Evolutionary conservation across 495 filamentous ascomycete species (phyloP), one percentile per base, ranked within the genome.

Genomic region (Aspergillus indologenus): DNA sequence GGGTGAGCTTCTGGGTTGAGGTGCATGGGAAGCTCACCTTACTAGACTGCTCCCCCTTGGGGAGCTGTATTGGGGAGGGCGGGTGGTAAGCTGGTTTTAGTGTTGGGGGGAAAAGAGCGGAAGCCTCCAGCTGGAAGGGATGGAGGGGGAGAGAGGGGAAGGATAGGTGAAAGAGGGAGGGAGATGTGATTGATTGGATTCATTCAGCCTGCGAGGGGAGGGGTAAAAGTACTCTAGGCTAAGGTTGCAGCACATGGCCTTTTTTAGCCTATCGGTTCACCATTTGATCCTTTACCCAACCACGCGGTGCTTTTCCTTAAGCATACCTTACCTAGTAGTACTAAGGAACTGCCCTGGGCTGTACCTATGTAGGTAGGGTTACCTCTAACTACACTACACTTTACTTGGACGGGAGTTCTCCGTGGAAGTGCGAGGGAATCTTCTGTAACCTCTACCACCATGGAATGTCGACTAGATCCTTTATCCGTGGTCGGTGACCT

Each of bases 51-150:
- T n/a, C n/a, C n/a, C n/a, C 57, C 60, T 57, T 60, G 60, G 63
- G 63, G 60, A 60, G 62, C 60, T 62, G 64, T 60, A 62, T 60
- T 54, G 18, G 50, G 48, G 53, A 48, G 53, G 20, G 54, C 17
- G 29, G 29, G 56, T 52, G 26, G 9, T 3, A 29, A 29, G 26
- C 26, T 29, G 26, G 26, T 29, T 29, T 29, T 29, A 29, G 26
- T 3, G 26, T 29, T 29, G 9, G 9, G 26, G 26, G n/a, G n/a
- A n/a, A n/a, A 29, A 29, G 26, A 29, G 26, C 9, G 26, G 26
- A 29, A 29, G 26, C n/a, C n/a, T n/a, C n/a, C n/a, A n/a, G n/a
- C n/a, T n/a, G n/a, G n/a, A n/a, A n/a, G 26, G 26, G 9, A 29
- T 8, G 34, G 6, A 40, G 34, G 5, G 34, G 34, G 34, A 40